A percentile compares a stretch with the other conserved stretches of the same genome.
Conservation (phyloP, 768 basidiomycete species). For the Termitomyces sp. region DNA sequence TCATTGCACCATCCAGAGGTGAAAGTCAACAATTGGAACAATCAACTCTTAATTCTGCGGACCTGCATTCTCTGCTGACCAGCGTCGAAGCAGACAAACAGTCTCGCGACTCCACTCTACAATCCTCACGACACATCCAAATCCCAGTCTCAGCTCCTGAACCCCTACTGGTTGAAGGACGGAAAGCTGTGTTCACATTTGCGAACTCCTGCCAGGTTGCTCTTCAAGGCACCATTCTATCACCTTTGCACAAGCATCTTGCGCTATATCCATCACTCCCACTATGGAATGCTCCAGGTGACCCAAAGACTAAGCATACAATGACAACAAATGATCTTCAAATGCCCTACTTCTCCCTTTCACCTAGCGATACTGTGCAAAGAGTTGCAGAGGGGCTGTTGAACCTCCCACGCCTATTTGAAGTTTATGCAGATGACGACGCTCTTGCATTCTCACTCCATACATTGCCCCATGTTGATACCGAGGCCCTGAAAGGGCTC, state of each 20-base stretch:
- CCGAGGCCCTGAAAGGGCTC: constrained; percentile 46
- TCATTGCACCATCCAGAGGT: constrained; percentile 61
- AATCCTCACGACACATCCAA: constrained; percentile 29
- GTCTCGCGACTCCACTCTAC: constrained; percentile 20
- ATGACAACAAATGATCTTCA: constrained; percentile 52
- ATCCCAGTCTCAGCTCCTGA: constrained; percentile 28
- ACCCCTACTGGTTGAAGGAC: constrained; percentile 52
- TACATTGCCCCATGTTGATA: constrained; percentile 70
- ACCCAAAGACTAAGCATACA: constrained; percentile 44
- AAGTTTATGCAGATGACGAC: constrained; percentile 91
- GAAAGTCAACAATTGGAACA: constrained; percentile 75
- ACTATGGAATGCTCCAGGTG: constrained; percentile 58
- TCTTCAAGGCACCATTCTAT: constrained; percentile 80
- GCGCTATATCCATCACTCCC: constrained; percentile 64
- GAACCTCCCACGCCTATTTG: constrained; percentile 90
- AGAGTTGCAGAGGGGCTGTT: constrained; percentile 91
- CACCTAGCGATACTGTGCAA: constrained; percentile 85
- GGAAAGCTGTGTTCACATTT: constrained; percentile 56
- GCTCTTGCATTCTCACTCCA: constrained; percentile 85
- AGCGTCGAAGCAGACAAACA: constrained; percentile 42
- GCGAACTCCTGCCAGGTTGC: constrained; percentile 73
- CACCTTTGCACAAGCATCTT: constrained; percentile 76
- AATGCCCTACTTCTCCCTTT: constrained; percentile 90
- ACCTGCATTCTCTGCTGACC: constrained; percentile 63
- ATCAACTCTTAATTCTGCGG: constrained; percentile 79